Evolutionary conservation across 768 basidiomycete genomes (phyloP), one percentile per base, ranked within the genome.

Genomic region (Leccinum imitatum): DNA sequence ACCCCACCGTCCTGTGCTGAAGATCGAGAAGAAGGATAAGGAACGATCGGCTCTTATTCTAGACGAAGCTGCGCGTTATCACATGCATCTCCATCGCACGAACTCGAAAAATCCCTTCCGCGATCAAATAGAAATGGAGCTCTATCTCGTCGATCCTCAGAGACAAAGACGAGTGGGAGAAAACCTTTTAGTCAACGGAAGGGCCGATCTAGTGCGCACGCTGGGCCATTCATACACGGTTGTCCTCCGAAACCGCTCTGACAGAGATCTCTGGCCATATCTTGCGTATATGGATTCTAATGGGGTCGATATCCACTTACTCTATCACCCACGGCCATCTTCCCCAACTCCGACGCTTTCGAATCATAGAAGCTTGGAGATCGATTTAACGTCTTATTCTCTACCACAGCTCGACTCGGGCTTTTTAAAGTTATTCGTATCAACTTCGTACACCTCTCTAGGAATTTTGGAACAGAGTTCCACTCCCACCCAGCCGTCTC

Each of bases 241-340:
- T 51, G 72, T 79, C 37, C 68, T 87, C 23, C 78, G 75, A 60
- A 86, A 87, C 62, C 68, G 74, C 39, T 78, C 85, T 2, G 76
- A 79, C 62, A 63, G 70, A 58, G 80, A 84, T 67, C 78, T 87
- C 30, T 87, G 85, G 85, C 84, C 86, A 33, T 85, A 84, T 67
- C 76, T 87, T 35, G 79, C 79, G 1, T 85, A 82, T 67, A 82
- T 87, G 82, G 84, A 87, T 65, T 79, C 83, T 3, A 79, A 77
- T 56, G 80, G 76, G 44, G 81, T 85, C 59, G 77, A 76, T 54
- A 83, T 84, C 61, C 80, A 78, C 57, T 76, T 84, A 57, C 70
- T 86, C n/a, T 84, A 84, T 69, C 80, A 81, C 52, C 82, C 85
- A 6, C 77, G 75, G 50, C 72, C 76, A 10, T 71, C 73, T 35